Percentiles rank a stretch among this genome's conserved stretches.
phyloP scores from a whole-genome alignment of 805 yeast genomes.

The Sporopachydermia quercuum region DNA sequence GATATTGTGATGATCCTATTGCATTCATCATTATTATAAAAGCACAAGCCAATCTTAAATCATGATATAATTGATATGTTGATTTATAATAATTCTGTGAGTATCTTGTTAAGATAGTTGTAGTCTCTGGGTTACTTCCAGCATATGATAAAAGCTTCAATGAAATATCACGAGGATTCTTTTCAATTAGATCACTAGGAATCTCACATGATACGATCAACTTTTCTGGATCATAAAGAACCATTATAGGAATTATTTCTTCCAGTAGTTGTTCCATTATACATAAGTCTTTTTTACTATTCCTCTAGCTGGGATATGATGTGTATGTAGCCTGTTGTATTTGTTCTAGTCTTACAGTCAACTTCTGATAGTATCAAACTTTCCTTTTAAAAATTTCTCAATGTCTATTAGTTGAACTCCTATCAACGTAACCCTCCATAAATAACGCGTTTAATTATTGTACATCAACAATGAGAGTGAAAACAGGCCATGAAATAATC shows the following conservation, averaged over 20 bases:
- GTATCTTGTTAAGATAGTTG: conserved; percentile 30
- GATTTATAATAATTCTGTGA: conserved; percentile 24
- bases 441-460: too few relatives aligned
- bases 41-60: conserved; percentile 41
- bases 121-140: conserved; percentile 9
- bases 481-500: too few relatives aligned
- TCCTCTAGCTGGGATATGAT: too few relatives aligned
- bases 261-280: background rate
- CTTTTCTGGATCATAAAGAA: background rate
- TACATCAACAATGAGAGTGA: too few relatives aligned
- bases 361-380: too few relatives aligned
- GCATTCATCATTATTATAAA: conserved; percentile 30
- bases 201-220: background rate
- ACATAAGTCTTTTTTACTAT: too few relatives aligned
- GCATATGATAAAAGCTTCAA: background rate
- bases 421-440: too few relatives aligned
- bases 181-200: background rate
- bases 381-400: too few relatives aligned
- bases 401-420: too few relatives aligned
- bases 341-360: too few relatives aligned
- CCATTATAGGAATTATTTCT: background rate
- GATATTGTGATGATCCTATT: conserved; percentile 34
- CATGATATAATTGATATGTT: conserved; percentile 50
- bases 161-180: background rate
- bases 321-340: too few relatives aligned